Conservation (phyloP, 2,329 filamentous ascomycete genomes). For the Scleromitrula shiraiana region DNA sequence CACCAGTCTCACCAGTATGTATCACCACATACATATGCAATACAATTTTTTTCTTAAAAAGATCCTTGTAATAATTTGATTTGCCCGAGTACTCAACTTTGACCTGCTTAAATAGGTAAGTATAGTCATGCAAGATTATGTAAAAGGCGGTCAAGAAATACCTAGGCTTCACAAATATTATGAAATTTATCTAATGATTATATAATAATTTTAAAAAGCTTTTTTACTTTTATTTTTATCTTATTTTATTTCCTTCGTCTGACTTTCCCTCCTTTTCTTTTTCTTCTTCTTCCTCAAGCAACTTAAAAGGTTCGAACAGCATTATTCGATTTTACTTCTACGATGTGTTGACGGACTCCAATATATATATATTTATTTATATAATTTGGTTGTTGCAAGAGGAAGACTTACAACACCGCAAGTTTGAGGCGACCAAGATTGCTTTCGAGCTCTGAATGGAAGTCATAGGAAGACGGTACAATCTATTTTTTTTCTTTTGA, state of each 20-base stretch:
- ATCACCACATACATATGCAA: no score
- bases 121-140: no score
- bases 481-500: slow-evolving; percentile 5
- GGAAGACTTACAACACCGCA: slow-evolving; percentile 23
- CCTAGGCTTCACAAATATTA: no score
- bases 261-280: background rate
- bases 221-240: background rate
- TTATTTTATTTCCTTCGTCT: background rate
- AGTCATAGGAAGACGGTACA: slow-evolving; percentile 31
- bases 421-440: slow-evolving; percentile 32
- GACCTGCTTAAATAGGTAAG: no score
- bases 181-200: no score
- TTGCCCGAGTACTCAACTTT: no score
- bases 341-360: slow-evolving; percentile 27
- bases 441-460: slow-evolving; percentile 28
- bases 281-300: slow-evolving; percentile 18
- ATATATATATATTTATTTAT: slow-evolving; percentile 7
- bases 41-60: no score
- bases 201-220: no score
- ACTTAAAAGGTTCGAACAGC: slow-evolving; percentile 26
- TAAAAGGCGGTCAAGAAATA: no score
- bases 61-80: no score
- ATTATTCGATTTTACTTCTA: slow-evolving; percentile 19
- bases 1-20: no score
- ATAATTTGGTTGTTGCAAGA: slow-evolving; percentile 28